Conservation (phyloP, 1,284 basidiomycete genomes). For the Pseudozyma flocculosa region DNA sequence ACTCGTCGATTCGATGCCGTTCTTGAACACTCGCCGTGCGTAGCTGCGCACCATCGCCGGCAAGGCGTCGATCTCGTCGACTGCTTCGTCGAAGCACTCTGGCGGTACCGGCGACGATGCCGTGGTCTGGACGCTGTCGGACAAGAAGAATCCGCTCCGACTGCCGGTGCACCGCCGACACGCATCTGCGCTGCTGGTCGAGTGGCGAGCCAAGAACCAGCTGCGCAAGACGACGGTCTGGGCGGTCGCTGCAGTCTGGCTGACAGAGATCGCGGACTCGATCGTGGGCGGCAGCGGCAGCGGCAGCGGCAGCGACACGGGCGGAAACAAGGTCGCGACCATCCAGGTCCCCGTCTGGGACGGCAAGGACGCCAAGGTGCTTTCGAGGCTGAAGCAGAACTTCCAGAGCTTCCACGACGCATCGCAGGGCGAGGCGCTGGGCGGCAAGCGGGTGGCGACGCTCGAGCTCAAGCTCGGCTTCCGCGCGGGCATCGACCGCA, state of each 20-base stretch:
- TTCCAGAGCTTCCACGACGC: not conserved
- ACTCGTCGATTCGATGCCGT: no score
- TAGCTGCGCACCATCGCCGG: not conserved
- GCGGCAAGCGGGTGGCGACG: not conserved
- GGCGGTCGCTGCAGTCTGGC: not conserved
- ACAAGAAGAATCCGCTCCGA: not conserved
- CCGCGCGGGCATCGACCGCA: not conserved
- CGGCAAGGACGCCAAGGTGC: not conserved
- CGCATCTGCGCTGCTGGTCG: not conserved
- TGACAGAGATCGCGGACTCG: not conserved
- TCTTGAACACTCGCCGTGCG: no score
- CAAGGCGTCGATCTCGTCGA: not conserved
- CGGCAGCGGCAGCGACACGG: no score
- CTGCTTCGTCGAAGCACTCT: no score
- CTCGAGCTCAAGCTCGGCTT: not conserved
- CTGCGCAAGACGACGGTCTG: not conserved
- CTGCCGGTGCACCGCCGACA: constrained; percentile 1
- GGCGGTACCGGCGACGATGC: not conserved
- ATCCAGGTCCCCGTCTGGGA: constrained; percentile 1
- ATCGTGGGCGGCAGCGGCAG: no score
- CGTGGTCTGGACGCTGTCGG: constrained; percentile 1
- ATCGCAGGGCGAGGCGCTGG: not conserved
- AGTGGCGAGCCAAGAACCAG: constrained; percentile 2
- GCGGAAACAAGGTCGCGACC: no score
- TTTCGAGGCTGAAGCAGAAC: constrained; percentile 1